phyloP scores from a whole-genome alignment of 1,284 basidiomycete genomes.

The Rhodotorula glutinis region DNA sequence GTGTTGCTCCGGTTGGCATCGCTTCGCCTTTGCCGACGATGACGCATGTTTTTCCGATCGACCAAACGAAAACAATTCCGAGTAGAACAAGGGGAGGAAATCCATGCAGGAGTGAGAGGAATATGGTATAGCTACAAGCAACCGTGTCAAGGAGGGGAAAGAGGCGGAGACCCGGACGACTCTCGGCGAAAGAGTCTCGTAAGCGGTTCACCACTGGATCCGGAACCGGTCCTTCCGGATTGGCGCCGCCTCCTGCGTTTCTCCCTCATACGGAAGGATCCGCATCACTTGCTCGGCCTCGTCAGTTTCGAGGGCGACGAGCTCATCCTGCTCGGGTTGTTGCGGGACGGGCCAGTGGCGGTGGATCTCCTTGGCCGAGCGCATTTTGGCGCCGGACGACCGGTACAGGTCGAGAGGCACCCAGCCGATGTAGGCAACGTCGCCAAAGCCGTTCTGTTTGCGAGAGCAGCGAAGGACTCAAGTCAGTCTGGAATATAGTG shows the following conservation, averaged over 20 bases:
- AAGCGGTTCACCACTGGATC: slow-evolving; percentile 4
- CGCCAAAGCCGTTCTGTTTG: slow-evolving; percentile 31
- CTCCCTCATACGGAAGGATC: background rate
- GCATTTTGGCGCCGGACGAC: slow-evolving; percentile 25
- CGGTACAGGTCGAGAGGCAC: slow-evolving; percentile 36
- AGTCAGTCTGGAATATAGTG: background rate
- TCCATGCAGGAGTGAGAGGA: background rate
- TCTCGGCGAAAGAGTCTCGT: too few species aligned
- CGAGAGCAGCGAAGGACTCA: background rate
- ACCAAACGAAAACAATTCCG: background rate
- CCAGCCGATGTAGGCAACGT: slow-evolving; percentile 37
- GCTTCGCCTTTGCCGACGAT: background rate
- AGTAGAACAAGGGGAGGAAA: too few species aligned
- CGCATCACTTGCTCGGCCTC: slow-evolving; percentile 44
- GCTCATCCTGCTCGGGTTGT: slow-evolving; percentile 27
- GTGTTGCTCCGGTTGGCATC: too few species aligned
- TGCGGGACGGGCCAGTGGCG: slow-evolving; percentile 35
- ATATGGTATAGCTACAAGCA: background rate
- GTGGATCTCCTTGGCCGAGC: slow-evolving; percentile 24
- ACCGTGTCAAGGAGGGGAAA: background rate
- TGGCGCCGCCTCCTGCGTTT: too few species aligned
- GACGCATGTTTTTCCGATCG: background rate
- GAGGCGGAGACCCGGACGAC: background rate
- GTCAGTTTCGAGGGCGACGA: slow-evolving; percentile 49
- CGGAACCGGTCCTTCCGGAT: background rate